Base-by-base conservation (phyloP, 179 eudicot genomes). In the Corrigiola litoralis region DNA sequence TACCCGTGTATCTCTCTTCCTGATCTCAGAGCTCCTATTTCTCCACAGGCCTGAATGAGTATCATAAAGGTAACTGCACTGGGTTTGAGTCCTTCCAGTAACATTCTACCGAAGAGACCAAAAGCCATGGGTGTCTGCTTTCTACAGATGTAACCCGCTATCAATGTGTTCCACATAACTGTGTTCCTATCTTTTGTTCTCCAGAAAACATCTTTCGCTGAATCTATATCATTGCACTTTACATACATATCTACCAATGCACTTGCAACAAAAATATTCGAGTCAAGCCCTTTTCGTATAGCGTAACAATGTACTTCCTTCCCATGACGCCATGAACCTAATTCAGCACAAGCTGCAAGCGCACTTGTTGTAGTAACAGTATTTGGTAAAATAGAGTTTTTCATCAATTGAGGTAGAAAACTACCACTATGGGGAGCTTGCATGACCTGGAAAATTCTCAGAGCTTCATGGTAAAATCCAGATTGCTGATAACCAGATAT, bases 271-370 rank as follows among this genome's bases (percentile, higher is more conserved):
- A 75, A 87, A 3, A 77, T 53, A 53, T 80, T 75, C 29, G 70
- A 58, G 52, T 77, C 80, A 14, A 79, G 58, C 8, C 58, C 51
- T 17, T 52, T 71, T 54, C 67, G 79, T 48, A 81, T 36, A 18
- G 69, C 68, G 62, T 70, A 72, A 38, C 80, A 80, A 65, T 87
- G 87, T 24, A 87, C 69, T 75, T 82, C 86, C 72, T 77, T 85
- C 51, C 87, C 90, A 61, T 60, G 68, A 27, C 63, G 50, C 69
- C 49, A 27, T 44, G 58, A 63, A 48, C 56, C 61, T 61, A 82
- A 61, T 69, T 77, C 81, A 52, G 90, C 80, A 70, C 87, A 81
- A 32, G 94, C 81, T 13, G 86, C 84, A 68, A 86, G 80, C 41
- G 79, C 75, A 69, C 84, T 33, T 13, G 79, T 61, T 44, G 69